Percentiles rank a stretch among this genome's conserved stretches.
Conservation (phyloP, 2,329 filamentous ascomycete species). For the Monosporascus sp. region DNA sequence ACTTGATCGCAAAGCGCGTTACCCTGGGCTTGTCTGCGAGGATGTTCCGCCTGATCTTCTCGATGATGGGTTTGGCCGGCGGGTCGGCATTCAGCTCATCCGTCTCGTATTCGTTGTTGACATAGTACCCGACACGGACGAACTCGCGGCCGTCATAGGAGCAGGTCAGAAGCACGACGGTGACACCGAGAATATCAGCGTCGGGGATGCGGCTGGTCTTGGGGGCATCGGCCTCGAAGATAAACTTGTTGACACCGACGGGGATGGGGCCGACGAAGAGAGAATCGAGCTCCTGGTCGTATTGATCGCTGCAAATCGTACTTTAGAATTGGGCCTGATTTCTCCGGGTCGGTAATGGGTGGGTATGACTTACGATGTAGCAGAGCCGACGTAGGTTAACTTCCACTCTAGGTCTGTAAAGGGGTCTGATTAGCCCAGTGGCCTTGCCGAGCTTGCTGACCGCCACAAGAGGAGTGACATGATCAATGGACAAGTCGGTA, state of each 20-base stretch:
- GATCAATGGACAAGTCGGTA: constrained; percentile 4
- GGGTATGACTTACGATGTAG: constrained; percentile 71
- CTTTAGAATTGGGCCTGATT: background rate
- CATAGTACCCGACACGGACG: constrained; percentile 96
- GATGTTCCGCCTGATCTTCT: constrained; percentile 87
- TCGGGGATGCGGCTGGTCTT: constrained; percentile 87
- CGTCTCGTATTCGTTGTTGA: constrained; percentile 98
- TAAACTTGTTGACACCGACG: constrained; percentile 96
- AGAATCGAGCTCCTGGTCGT: constrained; percentile 97
- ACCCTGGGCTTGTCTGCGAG: constrained; percentile 96
- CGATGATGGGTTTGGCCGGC: constrained; percentile 85
- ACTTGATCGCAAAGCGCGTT: constrained; percentile 97
- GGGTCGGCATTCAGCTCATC: constrained; percentile 86
- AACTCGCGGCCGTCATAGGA: constrained; percentile 96
- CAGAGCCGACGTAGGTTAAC: constrained; percentile 96
- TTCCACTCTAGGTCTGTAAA: constrained; percentile 95
- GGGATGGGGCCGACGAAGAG: constrained; percentile 97
- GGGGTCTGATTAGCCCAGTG: background rate
- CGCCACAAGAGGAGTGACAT: background rate
- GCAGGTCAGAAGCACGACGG: constrained; percentile 92
- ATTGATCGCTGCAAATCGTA: constrained; percentile 65
- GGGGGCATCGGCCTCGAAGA: constrained; percentile 93
- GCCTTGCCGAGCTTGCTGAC: background rate
- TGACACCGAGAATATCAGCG: constrained; percentile 93
- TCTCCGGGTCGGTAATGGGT: background rate